Conservation (phyloP, 2,329 filamentous ascomycete genomes). For the Venturia oleaginea region DNA sequence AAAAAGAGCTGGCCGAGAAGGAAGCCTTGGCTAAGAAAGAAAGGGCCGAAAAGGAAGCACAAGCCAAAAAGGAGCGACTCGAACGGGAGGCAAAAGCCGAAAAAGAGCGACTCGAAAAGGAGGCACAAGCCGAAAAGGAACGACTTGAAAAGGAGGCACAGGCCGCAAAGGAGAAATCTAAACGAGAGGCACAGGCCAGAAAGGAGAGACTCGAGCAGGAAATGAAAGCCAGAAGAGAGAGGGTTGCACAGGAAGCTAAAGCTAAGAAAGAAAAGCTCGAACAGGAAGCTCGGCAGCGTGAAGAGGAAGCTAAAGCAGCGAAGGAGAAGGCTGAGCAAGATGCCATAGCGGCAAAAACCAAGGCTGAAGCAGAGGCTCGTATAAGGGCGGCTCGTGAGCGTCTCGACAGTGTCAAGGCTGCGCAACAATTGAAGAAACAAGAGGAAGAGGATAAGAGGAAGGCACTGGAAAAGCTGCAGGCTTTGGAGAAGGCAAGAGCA, state of each 20-base stretch:
- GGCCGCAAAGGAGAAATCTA: too few relatives aligned
- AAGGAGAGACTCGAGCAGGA: not conserved
- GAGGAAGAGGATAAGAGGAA: conserved; percentile 8
- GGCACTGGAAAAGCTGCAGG: not conserved
- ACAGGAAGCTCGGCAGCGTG: conserved; percentile 8
- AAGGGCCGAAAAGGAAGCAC: conserved; percentile 3
- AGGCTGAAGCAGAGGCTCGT: not conserved
- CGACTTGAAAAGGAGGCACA: conserved; percentile 1
- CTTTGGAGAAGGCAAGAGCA: conserved; percentile 3
- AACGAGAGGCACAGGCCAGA: conserved; percentile 11
- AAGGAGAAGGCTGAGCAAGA: conserved; percentile 13
- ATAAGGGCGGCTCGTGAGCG: conserved; percentile 13
- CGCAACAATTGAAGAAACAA: conserved; percentile 13
- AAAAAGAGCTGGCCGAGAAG: not conserved
- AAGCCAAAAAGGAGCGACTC: not conserved
- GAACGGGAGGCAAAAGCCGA: conserved; percentile 8
- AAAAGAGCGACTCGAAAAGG: not conserved
- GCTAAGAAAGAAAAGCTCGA: conserved; percentile 13
- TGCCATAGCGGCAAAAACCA: conserved; percentile 1
- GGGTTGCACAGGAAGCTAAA: conserved; percentile 8
- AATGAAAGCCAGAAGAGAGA: conserved; percentile 9
- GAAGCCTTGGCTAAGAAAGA: not conserved
- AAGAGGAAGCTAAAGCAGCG: conserved; percentile 11
- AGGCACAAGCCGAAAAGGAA: conserved; percentile 5
- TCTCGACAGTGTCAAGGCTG: conserved; percentile 4